Evolutionary conservation across 2,329 filamentous ascomycete species (phyloP), one percentile per base, ranked within the genome.

Genomic region (Ilyonectria sp.): DNA sequence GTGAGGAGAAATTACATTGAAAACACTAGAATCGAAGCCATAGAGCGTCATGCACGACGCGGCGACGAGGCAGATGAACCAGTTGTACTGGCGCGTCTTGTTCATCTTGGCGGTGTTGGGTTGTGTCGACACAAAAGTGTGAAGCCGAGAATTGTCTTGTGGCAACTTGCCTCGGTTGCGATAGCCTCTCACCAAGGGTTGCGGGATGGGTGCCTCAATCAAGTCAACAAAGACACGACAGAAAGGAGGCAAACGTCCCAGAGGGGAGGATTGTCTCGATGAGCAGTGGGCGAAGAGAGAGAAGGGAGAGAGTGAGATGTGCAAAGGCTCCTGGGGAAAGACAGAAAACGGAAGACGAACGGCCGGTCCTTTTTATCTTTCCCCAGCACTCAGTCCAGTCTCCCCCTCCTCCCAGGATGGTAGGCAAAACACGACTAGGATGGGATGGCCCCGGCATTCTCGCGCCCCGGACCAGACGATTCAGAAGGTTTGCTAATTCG

Each of bases 41-140:
- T 93, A 93, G 50, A 93, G 84, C 23, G 93, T 90, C 91, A 93
- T 93, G 79, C 90, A 93, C 78, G 90, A 89, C 75, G 91, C 91
- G 63, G 91, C 91, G 71, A 93, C 89, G 61, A 92, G 83, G 67
- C 90, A 91, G 71, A 92, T 89, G 82, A 91, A 92, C 74, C 74
- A 76, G 70, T 75, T 76, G 71, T 76, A 76, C 59, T 50, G 57
- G 63, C 79, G 79, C 67, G 77, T 80, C 63, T 77, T 78, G 71
- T 60, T 69, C 80, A 82, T 82, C 52, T 76, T 79, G 76, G 66
- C 73, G 71, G 67, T 72, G 37, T 71, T 63, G 40, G 26, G 15
- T 23, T 13, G 40, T 29, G 15, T 52, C 11, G 17, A 33, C 26
- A 9, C 29, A 29, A 29, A 53, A 26, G 17, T 57, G 52, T 19